Evolutionary conservation across 805 yeast species (phyloP), one percentile per base, ranked within the genome.

Genomic region (Metschnikowia lunata): DNA sequence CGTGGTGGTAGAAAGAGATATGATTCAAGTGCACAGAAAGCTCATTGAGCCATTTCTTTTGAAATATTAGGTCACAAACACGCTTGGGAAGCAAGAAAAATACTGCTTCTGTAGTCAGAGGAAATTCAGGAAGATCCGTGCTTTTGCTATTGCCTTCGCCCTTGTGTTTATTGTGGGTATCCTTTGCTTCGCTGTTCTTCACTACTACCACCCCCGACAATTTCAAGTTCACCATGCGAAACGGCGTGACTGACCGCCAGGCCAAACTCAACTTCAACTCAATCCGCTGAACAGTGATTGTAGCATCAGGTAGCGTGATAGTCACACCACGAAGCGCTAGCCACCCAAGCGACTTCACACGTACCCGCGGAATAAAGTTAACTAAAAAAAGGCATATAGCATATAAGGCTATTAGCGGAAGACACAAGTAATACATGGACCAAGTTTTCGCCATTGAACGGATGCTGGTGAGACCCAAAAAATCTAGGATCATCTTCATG

Each of bases 341-440:
- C 57, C 57, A 54, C n/a, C 57, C 47, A 11, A 54, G 33, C 28
- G 48, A 38, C 35, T 37, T 46, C 13, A 54, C 54, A 13, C 43
- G 37, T 23, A 54, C 30, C 13, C 32, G 48, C 8, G 57, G 57
- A 4, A 54, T 34, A 30, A 29, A 30, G 14, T 54, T 54, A 10
- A 52, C 26, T 9, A 37, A 13, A 12, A 52, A 29, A n/a, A 51
- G 49, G 23, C 23, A 18, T 18, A 18, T 18, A 18, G 23, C 23
- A 18, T 18, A 18, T 18, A 5, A 18, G 23, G 23, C 23, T 18
- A 18, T 18, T 18, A 18, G 23, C 23, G 5, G 23, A 18, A 18
- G 23, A 18, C 23, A 18, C 23, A 18, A 18, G 23, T 18, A 18
- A 18, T 18, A 18, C 5, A 18, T 18, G 3, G 23, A 3, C 23